phyloP scores from a whole-genome alignment of 2,329 filamentous ascomycete species.

The Alternaria tenuissima region DNA sequence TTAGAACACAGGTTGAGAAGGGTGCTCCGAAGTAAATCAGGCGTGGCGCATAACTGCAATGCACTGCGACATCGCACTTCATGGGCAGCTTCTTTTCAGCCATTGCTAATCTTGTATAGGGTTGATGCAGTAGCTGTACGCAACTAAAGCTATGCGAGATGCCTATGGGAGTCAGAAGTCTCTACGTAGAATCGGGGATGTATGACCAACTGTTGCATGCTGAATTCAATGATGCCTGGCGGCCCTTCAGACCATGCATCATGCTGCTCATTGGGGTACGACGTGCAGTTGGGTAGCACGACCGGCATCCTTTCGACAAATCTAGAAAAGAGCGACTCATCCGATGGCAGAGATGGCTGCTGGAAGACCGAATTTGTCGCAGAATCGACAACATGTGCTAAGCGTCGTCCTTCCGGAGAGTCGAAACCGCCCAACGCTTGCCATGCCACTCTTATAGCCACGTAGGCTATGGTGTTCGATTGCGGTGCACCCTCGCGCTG shows the following conservation, averaged over 20 bases:
- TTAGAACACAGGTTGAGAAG: not conserved
- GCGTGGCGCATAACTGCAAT: not conserved
- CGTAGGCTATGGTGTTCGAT: conserved; percentile 37
- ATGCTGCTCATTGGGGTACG: not conserved
- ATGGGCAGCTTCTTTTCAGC: not conserved
- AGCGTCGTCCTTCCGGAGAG: conserved; percentile 30
- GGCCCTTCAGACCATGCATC: not conserved
- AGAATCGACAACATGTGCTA: conserved; percentile 24
- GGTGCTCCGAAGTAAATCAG: not conserved
- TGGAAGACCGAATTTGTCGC: conserved; percentile 20
- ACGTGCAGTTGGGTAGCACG: not conserved
- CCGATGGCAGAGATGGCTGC: not conserved
- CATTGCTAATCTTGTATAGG: not conserved
- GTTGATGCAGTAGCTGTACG: not conserved
- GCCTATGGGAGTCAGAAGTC: not conserved
- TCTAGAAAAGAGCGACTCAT: not conserved
- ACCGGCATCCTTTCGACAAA: conserved; percentile 2
- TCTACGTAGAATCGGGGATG: not conserved
- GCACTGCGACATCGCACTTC: not conserved
- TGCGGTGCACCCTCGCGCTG: conserved; percentile 7
- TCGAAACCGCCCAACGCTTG: conserved; percentile 34
- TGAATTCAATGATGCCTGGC: not conserved
- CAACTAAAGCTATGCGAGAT: not conserved
- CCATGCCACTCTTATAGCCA: conserved; percentile 40
- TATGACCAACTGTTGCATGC: not conserved